Base-by-base conservation (phyloP, 768 basidiomycete species). In the Steccherinum ochraceum region DNA sequence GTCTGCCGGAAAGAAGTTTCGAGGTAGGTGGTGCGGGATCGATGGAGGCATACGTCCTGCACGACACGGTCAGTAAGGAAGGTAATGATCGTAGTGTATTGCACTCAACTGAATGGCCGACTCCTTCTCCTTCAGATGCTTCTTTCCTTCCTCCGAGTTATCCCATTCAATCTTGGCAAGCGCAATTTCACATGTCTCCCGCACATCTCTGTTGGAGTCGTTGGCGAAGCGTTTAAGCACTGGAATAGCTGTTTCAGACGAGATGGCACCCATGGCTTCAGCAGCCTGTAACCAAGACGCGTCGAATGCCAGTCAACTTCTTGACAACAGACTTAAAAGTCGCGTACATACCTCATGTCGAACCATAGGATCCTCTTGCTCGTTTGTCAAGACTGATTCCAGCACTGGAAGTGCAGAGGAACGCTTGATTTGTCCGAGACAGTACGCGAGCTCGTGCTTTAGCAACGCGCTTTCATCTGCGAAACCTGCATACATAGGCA, bases 241-340 rank as follows among this genome's bases (percentile, higher is more conserved):
- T 2, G 83, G 77, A 11, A 94, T 61, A 13, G 91, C 89, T 0
- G 68, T 57, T 1, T 73, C 61, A 19, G 81, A 73, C 5, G 89
- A 92, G 30, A 98, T 91, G 1, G 96, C 96, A 39, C 94, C 96
- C 75, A 99, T 86, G 7, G 96, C 96, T 70, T 99, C 96, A n/a
- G 96, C 96, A 46, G 95, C 93, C 89, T 94, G 56, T 44, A n/a
- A n/a, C n/a, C n/a, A n/a, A n/a, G n/a, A n/a, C n/a, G n/a, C n/a
- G n/a, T n/a, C n/a, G n/a, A n/a, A 26, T n/a, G n/a, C n/a, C n/a
- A n/a, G n/a, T n/a, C n/a, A 2, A 40, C 40, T 24, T 47, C 12
- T 45, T n/a, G n/a, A n/a, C n/a, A n/a, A n/a, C n/a, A n/a, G n/a
- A n/a, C n/a, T n/a, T n/a, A n/a, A n/a, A n/a, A n/a, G n/a, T n/a